These are phyloP conservation scores for Saccharata proteae DNA, from an alignment of 2,329 filamentous ascomycete species.

Conservation along the genomic window DNA sequence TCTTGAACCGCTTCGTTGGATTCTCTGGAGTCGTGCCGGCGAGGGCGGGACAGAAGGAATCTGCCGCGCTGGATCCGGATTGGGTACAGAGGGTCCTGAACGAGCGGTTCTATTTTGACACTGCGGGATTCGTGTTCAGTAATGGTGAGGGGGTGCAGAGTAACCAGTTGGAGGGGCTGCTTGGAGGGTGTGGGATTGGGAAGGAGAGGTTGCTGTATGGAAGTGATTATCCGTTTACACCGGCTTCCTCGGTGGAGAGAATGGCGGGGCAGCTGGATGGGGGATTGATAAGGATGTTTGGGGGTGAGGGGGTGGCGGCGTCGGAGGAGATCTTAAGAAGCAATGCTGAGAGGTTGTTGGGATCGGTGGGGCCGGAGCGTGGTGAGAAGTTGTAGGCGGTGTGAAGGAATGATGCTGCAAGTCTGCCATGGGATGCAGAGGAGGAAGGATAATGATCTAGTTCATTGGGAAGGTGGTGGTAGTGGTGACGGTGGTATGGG, in stretches of 20 bases:
- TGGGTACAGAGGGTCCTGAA: constrained; percentile 17
- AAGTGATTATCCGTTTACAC: constrained; percentile 41
- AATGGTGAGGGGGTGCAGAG: constrained; percentile 5
- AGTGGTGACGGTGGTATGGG: too few relatives aligned
- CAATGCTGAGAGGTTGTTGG: constrained; percentile 26
- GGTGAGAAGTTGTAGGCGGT: too few relatives aligned
- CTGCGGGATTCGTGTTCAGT: constrained; percentile 38
- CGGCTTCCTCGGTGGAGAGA: constrained; percentile 21
- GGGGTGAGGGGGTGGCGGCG: constrained; percentile 22
- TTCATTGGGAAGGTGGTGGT: too few relatives aligned
- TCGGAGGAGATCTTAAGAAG: constrained; percentile 24
- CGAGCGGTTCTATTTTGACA: constrained; percentile 39
- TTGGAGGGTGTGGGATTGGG: constrained; percentile 28
- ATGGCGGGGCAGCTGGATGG: constrained; percentile 31
- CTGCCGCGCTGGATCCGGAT: constrained; percentile 11
- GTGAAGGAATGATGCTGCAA: too few relatives aligned
- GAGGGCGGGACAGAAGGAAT: constrained; percentile 15
- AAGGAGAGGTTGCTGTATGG: constrained; percentile 38
- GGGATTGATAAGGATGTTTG: constrained; percentile 27
- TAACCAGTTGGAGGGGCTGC: constrained; percentile 34
- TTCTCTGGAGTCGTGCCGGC: constrained; percentile 28
- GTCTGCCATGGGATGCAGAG: too few relatives aligned
- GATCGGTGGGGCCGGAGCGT: too few relatives aligned
- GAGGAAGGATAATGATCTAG: too few relatives aligned
- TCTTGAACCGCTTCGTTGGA: constrained; percentile 32